phyloP scores from a whole-genome alignment of 768 basidiomycete genomes.

The Leccinum uliginosum region DNA sequence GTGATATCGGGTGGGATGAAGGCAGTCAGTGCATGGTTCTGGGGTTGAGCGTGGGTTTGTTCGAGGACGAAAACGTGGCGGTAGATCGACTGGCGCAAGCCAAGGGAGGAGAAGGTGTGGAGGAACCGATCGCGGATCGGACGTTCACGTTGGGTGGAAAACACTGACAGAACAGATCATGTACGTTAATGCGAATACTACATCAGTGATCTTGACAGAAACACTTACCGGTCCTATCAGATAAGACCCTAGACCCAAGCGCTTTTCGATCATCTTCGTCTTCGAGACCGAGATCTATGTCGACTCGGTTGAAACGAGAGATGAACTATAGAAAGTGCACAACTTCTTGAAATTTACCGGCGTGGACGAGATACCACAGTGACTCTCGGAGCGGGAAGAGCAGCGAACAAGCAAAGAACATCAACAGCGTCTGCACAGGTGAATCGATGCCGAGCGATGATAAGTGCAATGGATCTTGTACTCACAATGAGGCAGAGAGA shows the following conservation, averaged over 20 bases:
- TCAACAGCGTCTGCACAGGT: slow-evolving; percentile 64
- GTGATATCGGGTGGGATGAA: slow-evolving; percentile 65
- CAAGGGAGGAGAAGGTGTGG: slow-evolving; percentile 36
- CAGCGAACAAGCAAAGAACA: slow-evolving; percentile 83
- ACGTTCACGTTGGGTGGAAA: slow-evolving; percentile 30
- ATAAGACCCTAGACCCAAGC: slow-evolving; percentile 12
- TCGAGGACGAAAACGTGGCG: slow-evolving; percentile 77
- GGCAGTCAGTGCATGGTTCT: slow-evolving; percentile 47
- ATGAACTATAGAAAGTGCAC: slow-evolving; percentile 80
- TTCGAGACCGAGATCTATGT: slow-evolving; percentile 58
- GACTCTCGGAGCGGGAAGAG: slow-evolving; percentile 95
- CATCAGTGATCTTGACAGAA: not conserved
- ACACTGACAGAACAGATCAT: slow-evolving; percentile 46
- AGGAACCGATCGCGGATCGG: slow-evolving; percentile 28
- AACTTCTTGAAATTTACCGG: slow-evolving; percentile 81
- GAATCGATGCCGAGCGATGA: slow-evolving; percentile 22
- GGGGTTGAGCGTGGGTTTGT: slow-evolving; percentile 39
- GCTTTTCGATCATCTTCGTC: slow-evolving; percentile 57
- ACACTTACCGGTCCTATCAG: slow-evolving; percentile 18
- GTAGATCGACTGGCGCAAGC: slow-evolving; percentile 52
- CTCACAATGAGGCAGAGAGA: slow-evolving; percentile 71
- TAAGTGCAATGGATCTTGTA: slow-evolving; percentile 14
- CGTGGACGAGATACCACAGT: slow-evolving; percentile 87
- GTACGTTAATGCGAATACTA: slow-evolving; percentile 44
- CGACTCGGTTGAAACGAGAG: slow-evolving; percentile 78